Percentiles rank a stretch among this genome's conserved stretches.
Conservation (phyloP, 208 protist species). For the Sergeia podlipaevii region DNA sequence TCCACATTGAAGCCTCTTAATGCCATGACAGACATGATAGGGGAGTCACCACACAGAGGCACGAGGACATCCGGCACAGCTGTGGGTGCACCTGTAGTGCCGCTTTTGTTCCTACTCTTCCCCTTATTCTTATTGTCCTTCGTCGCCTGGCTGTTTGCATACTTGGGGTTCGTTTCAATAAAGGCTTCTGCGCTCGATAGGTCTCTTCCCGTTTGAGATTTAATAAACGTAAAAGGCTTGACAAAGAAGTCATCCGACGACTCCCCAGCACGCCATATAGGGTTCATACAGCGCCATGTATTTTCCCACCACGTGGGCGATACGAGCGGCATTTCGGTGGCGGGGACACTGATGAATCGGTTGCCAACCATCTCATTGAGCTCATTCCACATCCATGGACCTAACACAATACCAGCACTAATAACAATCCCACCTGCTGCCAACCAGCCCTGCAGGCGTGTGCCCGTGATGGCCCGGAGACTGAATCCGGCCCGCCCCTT, state of each 20-base stretch:
- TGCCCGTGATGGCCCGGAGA: slow-evolving; percentile 48
- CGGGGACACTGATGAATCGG: slow-evolving; percentile 56
- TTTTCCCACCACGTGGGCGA: slow-evolving; percentile 89
- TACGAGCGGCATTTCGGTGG: slow-evolving; percentile 58
- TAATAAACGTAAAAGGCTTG: slow-evolving; percentile 59
- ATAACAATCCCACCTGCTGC: slow-evolving; percentile 64
- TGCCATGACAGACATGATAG: slow-evolving; percentile 64
- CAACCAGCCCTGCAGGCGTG: slow-evolving; percentile 59
- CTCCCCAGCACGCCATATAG: slow-evolving; percentile 75
- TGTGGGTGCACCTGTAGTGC: too few relatives aligned
- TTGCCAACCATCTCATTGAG: slow-evolving; percentile 60
- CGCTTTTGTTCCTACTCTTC: too few relatives aligned
- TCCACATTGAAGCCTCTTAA: slow-evolving; percentile 81
- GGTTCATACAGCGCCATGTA: slow-evolving; percentile 84
- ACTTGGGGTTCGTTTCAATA: slow-evolving; percentile 16
- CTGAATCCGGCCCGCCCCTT: slow-evolving; percentile 20
- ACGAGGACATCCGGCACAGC: slow-evolving; percentile 51
- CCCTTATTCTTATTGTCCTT: too few relatives aligned
- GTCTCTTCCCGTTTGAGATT: slow-evolving; percentile 62
- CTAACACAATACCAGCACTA: slow-evolving; percentile 60
- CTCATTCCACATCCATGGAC: slow-evolving; percentile 76
- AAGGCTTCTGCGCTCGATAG: slow-evolving; percentile 60
- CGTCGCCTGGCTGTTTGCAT: background rate
- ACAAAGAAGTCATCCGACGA: slow-evolving; percentile 51
- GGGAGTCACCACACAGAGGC: slow-evolving; percentile 87